Conservation (phyloP, 345 rosid species). For the Arabidopsis suecica region DNA sequence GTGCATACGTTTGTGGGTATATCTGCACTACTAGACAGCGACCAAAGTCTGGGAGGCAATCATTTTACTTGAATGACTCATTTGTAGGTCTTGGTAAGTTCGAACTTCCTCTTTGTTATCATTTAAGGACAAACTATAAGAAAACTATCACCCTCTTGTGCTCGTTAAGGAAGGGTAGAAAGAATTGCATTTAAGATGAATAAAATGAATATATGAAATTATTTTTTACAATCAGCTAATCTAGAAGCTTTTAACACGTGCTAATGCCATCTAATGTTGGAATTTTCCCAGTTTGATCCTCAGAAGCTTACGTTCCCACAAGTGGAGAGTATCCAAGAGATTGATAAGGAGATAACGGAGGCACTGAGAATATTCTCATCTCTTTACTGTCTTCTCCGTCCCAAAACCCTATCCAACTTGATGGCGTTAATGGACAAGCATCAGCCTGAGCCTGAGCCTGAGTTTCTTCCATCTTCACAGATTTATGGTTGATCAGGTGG, state of each 20-base stretch:
- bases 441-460: constrained; percentile 14
- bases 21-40: not conserved
- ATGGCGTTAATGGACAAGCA: constrained; percentile 72
- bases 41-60: constrained; percentile 23
- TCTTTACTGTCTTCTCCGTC: constrained; percentile 56
- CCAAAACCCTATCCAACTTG: constrained; percentile 89
- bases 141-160: not conserved
- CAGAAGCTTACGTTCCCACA: constrained; percentile 43
- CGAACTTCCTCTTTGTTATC: constrained; percentile 11
- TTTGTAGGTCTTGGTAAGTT: constrained; percentile 26
- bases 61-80: not conserved
- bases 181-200: constrained; percentile 10
- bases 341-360: constrained; percentile 73
- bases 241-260: constrained; percentile 14
- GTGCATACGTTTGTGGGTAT: constrained; percentile 11
- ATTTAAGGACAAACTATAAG: not conserved
- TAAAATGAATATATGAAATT: constrained; percentile 23
- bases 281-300: not conserved
- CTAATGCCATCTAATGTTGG: constrained; percentile 12
- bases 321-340: constrained; percentile 51
- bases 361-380: constrained; percentile 67
- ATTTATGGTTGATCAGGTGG: constrained; percentile 29
- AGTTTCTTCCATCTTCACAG: constrained; percentile 44
- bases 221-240: constrained; percentile 28
- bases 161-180: not conserved